Evolutionary conservation across 306 rosid genomes (phyloP), one percentile per base, ranked within the genome.

Genomic region (Neltuma alba): DNA sequence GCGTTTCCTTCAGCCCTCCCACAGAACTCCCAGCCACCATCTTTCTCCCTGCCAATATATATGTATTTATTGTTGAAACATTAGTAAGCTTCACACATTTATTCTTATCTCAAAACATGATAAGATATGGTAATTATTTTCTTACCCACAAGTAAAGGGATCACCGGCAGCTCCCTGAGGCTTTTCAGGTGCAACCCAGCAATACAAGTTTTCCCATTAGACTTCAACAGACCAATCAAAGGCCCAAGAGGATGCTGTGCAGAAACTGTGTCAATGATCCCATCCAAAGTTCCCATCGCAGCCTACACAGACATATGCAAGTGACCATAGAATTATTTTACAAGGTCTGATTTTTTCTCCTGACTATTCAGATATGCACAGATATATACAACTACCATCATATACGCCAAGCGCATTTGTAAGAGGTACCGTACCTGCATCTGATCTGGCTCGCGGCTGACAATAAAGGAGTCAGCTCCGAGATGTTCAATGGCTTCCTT

Each of bases 1-100:
- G 90, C 10, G 82, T 88, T 62, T 85, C 91, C 70, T 81, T 88
- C 42, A 85, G 3, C 58, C 91, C 87, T 68, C 92, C 90, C 12
- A 71, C 70, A 41, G 0, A 0, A 79, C 88, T 88, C 2, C 94
- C 89, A 52, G 40, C 89, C 1, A 90, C 21, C 18, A 55, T 6
- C 77, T 79, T 87, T 38, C 93, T 77, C 66, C 89, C 91, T 87
- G 38, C n/a, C 37, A 62, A 80, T 25, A 21, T n/a, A 18, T 16
- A 48, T 16, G 8, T 8, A 7, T 7, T 7, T 38, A 38, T 9
- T 27, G n/a, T 60, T 14, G 21, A 47, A 14, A 7, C 20, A 50
- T 16, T 41, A 31, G 12, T 67, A 16, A 75, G 14, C 27, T 52
- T 20, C 21, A 33, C 18, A 31, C 9, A 13, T 41, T 2, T 4